These are phyloP conservation scores for Plasmodium reichenowi DNA, from an alignment of 169 alveolate species.

Conservation along the genomic window DNA sequence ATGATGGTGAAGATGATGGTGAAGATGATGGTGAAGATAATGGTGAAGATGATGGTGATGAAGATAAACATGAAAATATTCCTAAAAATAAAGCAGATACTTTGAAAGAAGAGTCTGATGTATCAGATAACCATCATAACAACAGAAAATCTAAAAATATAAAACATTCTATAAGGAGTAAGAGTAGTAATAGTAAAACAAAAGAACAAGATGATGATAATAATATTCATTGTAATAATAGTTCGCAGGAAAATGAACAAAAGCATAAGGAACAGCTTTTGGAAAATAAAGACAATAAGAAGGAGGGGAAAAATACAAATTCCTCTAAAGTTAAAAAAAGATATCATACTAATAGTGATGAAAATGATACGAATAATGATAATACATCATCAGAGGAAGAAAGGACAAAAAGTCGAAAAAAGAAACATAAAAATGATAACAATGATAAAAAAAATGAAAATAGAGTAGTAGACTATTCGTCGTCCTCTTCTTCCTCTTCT, in stretches of 20 bases:
- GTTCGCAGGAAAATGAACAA: neutral
- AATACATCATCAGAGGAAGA: constrained; percentile 11
- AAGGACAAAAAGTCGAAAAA: constrained; percentile 14
- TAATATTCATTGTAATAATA: neutral
- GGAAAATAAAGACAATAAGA: neutral
- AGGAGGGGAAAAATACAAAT: neutral
- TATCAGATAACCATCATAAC: neutral
- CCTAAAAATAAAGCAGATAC: neutral
- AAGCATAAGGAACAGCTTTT: neutral
- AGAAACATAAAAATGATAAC: constrained; percentile 13
- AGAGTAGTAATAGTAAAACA: neutral
- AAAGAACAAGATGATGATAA: neutral
- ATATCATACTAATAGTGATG: neutral
- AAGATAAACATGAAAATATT: neutral
- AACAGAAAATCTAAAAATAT: neutral
- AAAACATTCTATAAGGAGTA: neutral
- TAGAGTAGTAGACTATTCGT: constrained; percentile 12
- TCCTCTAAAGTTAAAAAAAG: neutral
- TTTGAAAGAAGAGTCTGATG: neutral
- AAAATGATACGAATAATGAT: constrained; percentile 4
- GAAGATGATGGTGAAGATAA: neutral
- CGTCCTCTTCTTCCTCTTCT: constrained; percentile 8
- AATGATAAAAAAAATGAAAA: constrained; percentile 11
- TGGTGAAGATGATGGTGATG: neutral
- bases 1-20: neutral